Percentiles rank a stretch among this genome's conserved stretches.
Evolutionary conservation across 192 early-diverging fungal genomes (phyloP).

Genomic region (Podila clonocystis): DNA sequence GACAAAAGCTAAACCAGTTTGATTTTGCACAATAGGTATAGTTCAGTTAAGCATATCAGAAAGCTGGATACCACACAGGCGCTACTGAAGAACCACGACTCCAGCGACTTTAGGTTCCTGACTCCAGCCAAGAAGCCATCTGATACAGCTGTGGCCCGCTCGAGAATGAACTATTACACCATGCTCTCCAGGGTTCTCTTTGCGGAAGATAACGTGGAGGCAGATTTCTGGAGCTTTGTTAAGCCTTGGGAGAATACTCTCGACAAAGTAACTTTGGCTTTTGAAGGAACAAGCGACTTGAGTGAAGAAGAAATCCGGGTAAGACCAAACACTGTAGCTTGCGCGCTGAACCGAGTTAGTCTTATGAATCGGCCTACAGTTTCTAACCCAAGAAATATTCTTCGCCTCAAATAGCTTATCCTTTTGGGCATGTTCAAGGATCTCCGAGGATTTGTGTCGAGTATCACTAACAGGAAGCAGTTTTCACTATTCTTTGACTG

Average conservation of each 20-base stretch:
- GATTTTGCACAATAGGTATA: constrained; percentile 61
- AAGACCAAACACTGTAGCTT: neutral
- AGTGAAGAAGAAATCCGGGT: constrained; percentile 56
- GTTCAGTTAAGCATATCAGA: constrained; percentile 78
- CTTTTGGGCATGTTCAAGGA: constrained; percentile 77
- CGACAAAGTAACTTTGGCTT: constrained; percentile 63
- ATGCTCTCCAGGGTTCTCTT: constrained; percentile 83
- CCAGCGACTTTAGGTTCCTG: constrained; percentile 79
- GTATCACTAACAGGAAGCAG: constrained; percentile 67
- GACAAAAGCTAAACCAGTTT: neutral
- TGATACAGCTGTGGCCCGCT: constrained; percentile 45
- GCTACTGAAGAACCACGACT: constrained; percentile 77
- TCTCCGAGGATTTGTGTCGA: constrained; percentile 78
- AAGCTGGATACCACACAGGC: constrained; percentile 76
- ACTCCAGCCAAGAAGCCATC: constrained; percentile 65
- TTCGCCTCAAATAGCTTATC: constrained; percentile 38
- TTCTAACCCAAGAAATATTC: neutral
- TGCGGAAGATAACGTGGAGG: constrained; percentile 66
- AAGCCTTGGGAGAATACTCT: constrained; percentile 70
- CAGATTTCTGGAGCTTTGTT: constrained; percentile 77
- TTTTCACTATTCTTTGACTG: constrained; percentile 85
- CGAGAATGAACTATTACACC: constrained; percentile 77
- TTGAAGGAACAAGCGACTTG: constrained; percentile 63
- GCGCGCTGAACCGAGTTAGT: neutral
- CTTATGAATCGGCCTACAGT: neutral